Base-by-base conservation (phyloP, 306 rosid species). In the Quercus ilex region DNA sequence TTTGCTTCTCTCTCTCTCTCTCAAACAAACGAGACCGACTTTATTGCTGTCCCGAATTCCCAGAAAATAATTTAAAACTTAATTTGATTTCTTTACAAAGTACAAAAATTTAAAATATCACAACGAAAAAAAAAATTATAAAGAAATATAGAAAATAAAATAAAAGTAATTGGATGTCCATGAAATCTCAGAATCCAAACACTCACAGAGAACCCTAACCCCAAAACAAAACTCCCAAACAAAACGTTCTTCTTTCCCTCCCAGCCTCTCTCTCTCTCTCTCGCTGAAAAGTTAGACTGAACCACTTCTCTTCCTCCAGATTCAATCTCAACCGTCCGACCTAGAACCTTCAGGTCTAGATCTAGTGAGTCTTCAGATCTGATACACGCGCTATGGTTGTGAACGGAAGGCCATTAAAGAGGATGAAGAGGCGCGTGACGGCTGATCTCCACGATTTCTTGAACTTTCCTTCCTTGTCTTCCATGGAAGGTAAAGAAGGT, bases 351-450 rank as follows among this genome's bases (percentile, higher is more conserved):
- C 76, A 4, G 14, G 8, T 3, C 78, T 74, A 41, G 83, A 78
- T 83, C 82, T 69, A 20, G 19, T 28, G 57, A 38, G 57, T 10
- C 55, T 62, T 33, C 28, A 2, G 75, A 79, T 79, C 78, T 79
- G 3, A 21, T 9, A 77, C 83, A 79, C 88, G 79, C 86, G 84
- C 86, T 76, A 93, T 95, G 99, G 97, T 91, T 67, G 94, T 90
- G 43, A 92, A 68, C 79, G 92, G 90, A 59, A 90, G 94, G 69
- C 89, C 98, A 11, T 49, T 88, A 77, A 95, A 93, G 83, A 89
- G 97, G 77, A 89, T 90, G 94, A 93, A 93, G 92, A 86, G 91
- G 78, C 89, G 97, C 69, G 92, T 90, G 81, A 90, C 97, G 21
- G 97, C 96, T 1, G 99, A 95, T 82, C 89, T 85, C 80, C 81